These are phyloP conservation scores for Quercus robur DNA, from an alignment of 306 rosid genomes.

Conservation along the genomic window DNA sequence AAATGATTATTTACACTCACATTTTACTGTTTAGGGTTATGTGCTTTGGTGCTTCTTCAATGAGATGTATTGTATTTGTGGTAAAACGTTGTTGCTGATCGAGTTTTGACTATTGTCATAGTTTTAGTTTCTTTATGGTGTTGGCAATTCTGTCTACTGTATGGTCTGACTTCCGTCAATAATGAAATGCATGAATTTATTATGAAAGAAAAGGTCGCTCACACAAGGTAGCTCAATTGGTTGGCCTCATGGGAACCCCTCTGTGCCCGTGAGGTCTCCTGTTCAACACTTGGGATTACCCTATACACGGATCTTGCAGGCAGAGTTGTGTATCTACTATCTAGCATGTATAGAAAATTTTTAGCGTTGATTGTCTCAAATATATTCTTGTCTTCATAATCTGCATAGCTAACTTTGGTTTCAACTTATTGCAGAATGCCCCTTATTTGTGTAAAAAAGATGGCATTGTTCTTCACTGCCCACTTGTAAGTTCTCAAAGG, in stretches of 20 bases:
- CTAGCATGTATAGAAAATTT: neutral
- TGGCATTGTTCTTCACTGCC: slow-evolving; percentile 92
- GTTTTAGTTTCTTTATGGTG: neutral
- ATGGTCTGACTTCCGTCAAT: neutral
- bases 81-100: neutral
- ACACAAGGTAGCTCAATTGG: too few species aligned
- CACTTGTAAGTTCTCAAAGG: slow-evolving; percentile 59
- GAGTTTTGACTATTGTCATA: neutral
- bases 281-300: too few species aligned
- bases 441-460: slow-evolving; percentile 92
- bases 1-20: neutral
- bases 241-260: too few species aligned
- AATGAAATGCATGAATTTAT: neutral
- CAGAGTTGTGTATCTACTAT: too few species aligned
- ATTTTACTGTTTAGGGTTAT: neutral
- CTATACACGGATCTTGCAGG: too few species aligned
- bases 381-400: slow-evolving; percentile 3
- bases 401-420: slow-evolving; percentile 10
- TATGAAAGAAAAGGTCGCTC: neutral
- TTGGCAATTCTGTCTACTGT: neutral
- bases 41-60: neutral
- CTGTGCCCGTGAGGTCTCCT: too few species aligned
- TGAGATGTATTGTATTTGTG: neutral
- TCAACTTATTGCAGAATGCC: slow-evolving; percentile 55
- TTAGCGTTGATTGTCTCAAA: neutral